Evolutionary conservation across 768 basidiomycete species (phyloP).

Genomic region (Mycena amicta): DNA sequence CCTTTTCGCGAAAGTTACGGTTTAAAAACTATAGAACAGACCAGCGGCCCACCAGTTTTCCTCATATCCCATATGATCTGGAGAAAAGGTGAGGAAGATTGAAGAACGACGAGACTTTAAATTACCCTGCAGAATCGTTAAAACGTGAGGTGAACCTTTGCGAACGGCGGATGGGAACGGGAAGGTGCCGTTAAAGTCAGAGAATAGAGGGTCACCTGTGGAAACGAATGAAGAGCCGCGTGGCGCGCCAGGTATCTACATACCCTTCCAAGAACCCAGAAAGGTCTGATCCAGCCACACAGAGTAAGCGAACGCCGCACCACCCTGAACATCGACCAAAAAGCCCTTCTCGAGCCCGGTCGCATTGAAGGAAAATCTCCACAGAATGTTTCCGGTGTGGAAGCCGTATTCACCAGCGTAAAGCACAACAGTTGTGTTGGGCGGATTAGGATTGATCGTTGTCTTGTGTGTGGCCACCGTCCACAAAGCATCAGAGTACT

Average conservation of each 20-base stretch:
- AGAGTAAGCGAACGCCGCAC: slow-evolving; percentile 50
- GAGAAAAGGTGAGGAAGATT: background rate
- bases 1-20: too few relatives aligned
- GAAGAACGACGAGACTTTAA: background rate
- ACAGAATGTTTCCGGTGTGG: slow-evolving; percentile 54
- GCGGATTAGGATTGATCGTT: slow-evolving; percentile 43
- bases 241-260: too few relatives aligned
- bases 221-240: background rate
- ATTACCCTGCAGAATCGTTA: slow-evolving; percentile 48
- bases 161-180: slow-evolving; percentile 34
- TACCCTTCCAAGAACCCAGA: slow-evolving; percentile 47
- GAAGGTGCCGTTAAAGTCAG: slow-evolving; percentile 36
- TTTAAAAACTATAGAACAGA: too few relatives aligned
- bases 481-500: slow-evolving; percentile 47
- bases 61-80: slow-evolving; percentile 56
- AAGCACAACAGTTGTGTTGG: slow-evolving; percentile 43
- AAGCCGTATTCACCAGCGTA: slow-evolving; percentile 54
- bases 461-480: slow-evolving; percentile 43
- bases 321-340: slow-evolving; percentile 43
- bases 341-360: slow-evolving; percentile 49
- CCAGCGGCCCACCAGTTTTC: slow-evolving; percentile 45
- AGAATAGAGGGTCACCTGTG: slow-evolving; percentile 35
- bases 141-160: slow-evolving; percentile 39
- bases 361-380: slow-evolving; percentile 53
- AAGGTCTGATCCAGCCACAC: slow-evolving; percentile 52